Evolutionary conservation across 306 rosid genomes (phyloP).

Genomic region (Citrullus amarus): DNA sequence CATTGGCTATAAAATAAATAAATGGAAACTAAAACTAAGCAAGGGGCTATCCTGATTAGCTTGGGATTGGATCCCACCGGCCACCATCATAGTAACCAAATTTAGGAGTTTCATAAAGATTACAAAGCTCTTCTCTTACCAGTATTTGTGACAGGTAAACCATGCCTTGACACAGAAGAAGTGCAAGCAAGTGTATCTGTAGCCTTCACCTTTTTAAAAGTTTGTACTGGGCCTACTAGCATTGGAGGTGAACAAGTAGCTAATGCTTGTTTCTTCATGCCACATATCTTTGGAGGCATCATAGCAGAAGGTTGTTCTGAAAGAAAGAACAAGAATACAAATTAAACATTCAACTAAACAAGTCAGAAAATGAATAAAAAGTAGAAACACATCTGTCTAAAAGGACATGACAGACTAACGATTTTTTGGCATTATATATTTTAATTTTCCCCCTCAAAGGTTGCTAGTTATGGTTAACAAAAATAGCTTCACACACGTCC

Average conservation of each 20-base stretch:
- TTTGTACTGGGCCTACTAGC: background rate
- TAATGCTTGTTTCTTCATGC: background rate
- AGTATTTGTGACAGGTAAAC: background rate
- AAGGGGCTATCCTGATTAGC: background rate
- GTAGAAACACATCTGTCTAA: background rate
- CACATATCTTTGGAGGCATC: conserved; percentile 1
- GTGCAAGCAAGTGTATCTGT: background rate
- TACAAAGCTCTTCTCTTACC: background rate
- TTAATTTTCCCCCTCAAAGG: background rate
- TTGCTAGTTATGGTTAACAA: background rate
- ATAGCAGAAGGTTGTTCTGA: background rate
- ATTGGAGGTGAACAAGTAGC: background rate
- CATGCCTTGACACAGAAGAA: background rate
- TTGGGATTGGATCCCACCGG: background rate
- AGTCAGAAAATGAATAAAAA: background rate
- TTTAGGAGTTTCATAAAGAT: background rate
- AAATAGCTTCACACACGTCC: background rate
- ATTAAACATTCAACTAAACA: background rate
- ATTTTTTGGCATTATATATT: background rate
- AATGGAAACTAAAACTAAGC: background rate
- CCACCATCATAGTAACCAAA: background rate
- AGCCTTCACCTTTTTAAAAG: background rate
- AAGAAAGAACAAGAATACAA: background rate
- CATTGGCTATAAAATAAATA: background rate
- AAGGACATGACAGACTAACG: background rate